phyloP scores from a whole-genome alignment of 352 stramenopile genomes.

The Pelagophyceae sp. region DNA sequence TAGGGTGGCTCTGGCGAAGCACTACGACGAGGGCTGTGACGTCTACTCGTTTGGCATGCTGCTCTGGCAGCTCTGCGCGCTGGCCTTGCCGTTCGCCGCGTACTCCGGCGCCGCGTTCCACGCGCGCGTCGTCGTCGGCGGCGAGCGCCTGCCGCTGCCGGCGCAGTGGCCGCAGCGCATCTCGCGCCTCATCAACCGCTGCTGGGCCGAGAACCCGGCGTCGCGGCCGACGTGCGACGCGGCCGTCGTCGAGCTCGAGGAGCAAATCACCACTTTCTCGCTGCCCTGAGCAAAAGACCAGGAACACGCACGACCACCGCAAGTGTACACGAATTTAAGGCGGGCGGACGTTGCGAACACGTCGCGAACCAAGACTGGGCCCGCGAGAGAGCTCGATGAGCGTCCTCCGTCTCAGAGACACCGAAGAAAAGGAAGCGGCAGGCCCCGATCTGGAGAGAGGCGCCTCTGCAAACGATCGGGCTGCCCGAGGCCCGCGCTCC shows the following conservation, averaged over 20 bases:
- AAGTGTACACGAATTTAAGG: no score
- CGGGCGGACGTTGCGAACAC: no score
- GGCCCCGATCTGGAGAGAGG: no score
- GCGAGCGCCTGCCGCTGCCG: background rate
- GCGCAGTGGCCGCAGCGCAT: background rate
- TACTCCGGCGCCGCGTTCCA: background rate
- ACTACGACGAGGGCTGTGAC: conserved; percentile 53
- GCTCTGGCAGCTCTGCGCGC: conserved; percentile 48
- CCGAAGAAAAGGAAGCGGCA: no score
- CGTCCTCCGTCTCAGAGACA: no score
- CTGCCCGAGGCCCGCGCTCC: no score
- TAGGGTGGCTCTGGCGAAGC: conserved; percentile 40
- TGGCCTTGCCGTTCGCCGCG: conserved; percentile 43
- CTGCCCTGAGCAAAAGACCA: no score
- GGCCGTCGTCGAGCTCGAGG: background rate
- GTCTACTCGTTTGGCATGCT: conserved; percentile 53
- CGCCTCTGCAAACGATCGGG: no score
- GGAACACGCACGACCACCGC: no score
- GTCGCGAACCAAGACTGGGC: no score
- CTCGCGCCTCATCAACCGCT: background rate
- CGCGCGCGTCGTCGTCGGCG: background rate
- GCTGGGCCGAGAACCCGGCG: background rate
- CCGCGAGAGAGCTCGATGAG: no score
- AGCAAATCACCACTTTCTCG: no score
- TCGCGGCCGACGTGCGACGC: background rate